Evolutionary conservation across 805 yeast species (phyloP), one percentile per base, ranked within the genome.

Genomic region (Hanseniaspora lachancei): DNA sequence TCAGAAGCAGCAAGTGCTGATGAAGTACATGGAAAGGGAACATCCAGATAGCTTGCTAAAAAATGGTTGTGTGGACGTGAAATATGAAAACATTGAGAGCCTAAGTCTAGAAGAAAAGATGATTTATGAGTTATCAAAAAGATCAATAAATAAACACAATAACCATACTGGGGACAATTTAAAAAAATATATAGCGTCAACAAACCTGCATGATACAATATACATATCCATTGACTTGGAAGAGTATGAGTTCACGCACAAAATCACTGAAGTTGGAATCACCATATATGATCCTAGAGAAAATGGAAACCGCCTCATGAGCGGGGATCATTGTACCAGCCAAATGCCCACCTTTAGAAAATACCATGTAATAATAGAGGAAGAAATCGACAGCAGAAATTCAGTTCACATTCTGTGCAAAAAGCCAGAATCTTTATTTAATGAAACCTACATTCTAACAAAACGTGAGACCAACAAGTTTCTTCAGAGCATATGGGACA

Each of bases 251-350:
- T 58, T 61, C 24, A 66, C 75, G 58, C 67, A 66, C 15, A 62
- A 68, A 21, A 57, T 80, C 8, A 79, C 83, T 0, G 85, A 80
- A 61, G 72, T 80, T 47, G 85, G 85, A 0, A 69, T 80, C 1
- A 68, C 80, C 5, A 74, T 80, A 2, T 78, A 72, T 62, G 82
- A 80, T 60, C 84, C 84, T 5, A 62, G 75, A 24, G 70, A 66
- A 43, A 80, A 78, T 57, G 47, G 59, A 7, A 60, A 60, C 16
- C 43, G 60, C 16, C 63, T 77, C 0, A 67, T 68, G 23, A 74
- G 73, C 54, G 55, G 55, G 9, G 15, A 35, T 8, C 39, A 23
- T 23, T 39, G 23, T 5, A n/a, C n/a, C 13, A 46, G 47, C 13
- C 32, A 38, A 13, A 16, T 24, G 5, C 47, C 56, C 4, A 18